These are phyloP conservation scores for Chytridiales sp. DNA, from an alignment of 371 early-diverging fungal genomes.

Conservation along the genomic window DNA sequence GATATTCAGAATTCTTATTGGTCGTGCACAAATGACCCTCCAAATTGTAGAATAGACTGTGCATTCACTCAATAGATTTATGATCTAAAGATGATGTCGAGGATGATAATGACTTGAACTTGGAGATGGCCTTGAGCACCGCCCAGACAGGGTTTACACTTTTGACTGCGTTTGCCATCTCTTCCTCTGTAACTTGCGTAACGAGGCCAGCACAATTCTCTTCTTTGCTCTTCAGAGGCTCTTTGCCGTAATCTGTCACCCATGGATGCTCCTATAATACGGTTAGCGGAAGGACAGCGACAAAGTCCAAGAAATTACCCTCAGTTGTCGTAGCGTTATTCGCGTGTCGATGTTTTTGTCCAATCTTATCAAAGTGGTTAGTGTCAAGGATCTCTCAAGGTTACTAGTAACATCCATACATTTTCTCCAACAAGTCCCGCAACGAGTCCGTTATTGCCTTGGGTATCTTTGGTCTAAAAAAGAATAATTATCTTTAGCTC, in stretches of 20 bases:
- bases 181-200: constrained; percentile 80
- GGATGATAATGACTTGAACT: constrained; percentile 16
- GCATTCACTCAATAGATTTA: background rate
- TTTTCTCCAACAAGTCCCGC: constrained; percentile 20
- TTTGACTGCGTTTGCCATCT: constrained; percentile 74
- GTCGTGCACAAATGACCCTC: no score
- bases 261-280: constrained; percentile 65
- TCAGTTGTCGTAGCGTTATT: constrained; percentile 36
- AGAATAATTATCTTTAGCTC: no score
- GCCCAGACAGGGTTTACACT: constrained; percentile 30
- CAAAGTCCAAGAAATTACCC: background rate
- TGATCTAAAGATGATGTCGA: constrained; percentile 4
- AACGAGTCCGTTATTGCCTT: constrained; percentile 8
- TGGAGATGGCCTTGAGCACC: constrained; percentile 22
- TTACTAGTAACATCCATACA: no score
- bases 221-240: constrained; percentile 63
- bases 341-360: constrained; percentile 78
- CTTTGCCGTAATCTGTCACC: constrained; percentile 73
- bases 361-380: constrained; percentile 48
- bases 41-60: background rate
- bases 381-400: no score
- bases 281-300: background rate
- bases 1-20: no score
- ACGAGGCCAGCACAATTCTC: constrained; percentile 69
- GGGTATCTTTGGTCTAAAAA: constrained; percentile 17